These are phyloP conservation scores for Gamsiella multidivaricata DNA, from an alignment of 192 early-diverging fungal species.

Conservation along the genomic window DNA sequence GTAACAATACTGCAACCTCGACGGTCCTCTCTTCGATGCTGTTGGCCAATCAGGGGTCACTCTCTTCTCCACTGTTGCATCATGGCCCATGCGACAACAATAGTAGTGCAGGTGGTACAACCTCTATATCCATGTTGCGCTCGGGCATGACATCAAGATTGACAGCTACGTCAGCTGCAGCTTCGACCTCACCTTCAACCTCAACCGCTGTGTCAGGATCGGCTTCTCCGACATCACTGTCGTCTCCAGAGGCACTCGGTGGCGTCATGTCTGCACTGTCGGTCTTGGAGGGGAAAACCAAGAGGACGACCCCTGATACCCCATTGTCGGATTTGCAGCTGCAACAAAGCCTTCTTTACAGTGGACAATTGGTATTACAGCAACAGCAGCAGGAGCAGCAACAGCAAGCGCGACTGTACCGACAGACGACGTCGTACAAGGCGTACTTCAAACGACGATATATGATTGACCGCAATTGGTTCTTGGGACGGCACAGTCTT, in stretches of 20 bases:
- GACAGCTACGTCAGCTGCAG: not conserved
- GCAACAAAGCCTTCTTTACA: not conserved
- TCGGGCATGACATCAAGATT: slow-evolving; percentile 16
- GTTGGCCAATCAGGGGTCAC: slow-evolving; percentile 28
- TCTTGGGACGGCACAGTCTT: slow-evolving; percentile 57
- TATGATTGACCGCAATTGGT: slow-evolving; percentile 65
- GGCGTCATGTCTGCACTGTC: not conserved
- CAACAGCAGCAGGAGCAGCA: not conserved
- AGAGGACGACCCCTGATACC: not conserved
- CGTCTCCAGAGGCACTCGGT: slow-evolving; percentile 7
- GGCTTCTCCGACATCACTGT: not conserved
- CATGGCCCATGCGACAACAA: no score
- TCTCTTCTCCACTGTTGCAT: slow-evolving; percentile 1
- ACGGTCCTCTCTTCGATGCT: slow-evolving; percentile 45
- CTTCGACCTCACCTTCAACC: slow-evolving; percentile 10
- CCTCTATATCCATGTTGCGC: slow-evolving; percentile 10
- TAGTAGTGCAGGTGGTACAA: no score
- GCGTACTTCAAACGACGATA: slow-evolving; percentile 66
- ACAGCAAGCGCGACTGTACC: slow-evolving; percentile 1
- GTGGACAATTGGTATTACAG: slow-evolving; percentile 1
- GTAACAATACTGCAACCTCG: slow-evolving; percentile 14
- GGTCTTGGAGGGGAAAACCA: not conserved
- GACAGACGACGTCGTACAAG: slow-evolving; percentile 54
- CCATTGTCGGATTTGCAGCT: not conserved
- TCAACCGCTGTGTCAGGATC: not conserved